Evolutionary conservation across 2,329 filamentous ascomycete species (phyloP).

Genomic region (Tympanopsis confertula): DNA sequence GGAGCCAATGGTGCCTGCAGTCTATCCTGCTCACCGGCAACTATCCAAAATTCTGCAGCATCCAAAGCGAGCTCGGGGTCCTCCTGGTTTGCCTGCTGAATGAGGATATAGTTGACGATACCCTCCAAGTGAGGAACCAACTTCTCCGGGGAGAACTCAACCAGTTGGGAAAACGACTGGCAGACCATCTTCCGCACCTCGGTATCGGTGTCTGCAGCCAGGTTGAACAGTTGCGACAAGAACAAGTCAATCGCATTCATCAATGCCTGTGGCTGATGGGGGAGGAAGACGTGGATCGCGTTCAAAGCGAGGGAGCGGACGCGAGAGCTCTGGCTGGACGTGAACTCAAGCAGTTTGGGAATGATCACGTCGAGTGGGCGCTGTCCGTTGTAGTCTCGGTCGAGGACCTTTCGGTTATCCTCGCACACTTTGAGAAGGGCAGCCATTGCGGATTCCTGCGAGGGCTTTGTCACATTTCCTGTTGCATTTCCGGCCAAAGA

Average conservation of each 20-base stretch:
- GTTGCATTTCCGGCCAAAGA: slow-evolving; percentile 63
- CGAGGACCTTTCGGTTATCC: slow-evolving; percentile 78
- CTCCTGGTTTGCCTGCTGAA: slow-evolving; percentile 68
- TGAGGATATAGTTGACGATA: slow-evolving; percentile 84
- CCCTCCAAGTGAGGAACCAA: slow-evolving; percentile 78
- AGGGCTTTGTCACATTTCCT: slow-evolving; percentile 55
- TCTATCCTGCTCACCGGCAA: slow-evolving; percentile 75
- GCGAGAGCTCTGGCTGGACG: slow-evolving; percentile 62
- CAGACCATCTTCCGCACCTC: slow-evolving; percentile 90
- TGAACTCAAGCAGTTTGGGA: slow-evolving; percentile 81
- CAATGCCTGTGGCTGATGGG: slow-evolving; percentile 72
- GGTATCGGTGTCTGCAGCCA: slow-evolving; percentile 64
- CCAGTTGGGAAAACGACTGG: slow-evolving; percentile 80
- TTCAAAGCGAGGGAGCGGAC: slow-evolving; percentile 71
- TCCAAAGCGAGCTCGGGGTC: slow-evolving; percentile 87
- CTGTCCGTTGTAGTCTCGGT: slow-evolving; percentile 79
- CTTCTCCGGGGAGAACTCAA: slow-evolving; percentile 82
- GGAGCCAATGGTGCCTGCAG: slow-evolving; percentile 68
- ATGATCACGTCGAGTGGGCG: slow-evolving; percentile 79
- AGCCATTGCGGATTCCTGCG: slow-evolving; percentile 87
- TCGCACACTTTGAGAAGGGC: slow-evolving; percentile 93
- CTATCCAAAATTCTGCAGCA: slow-evolving; percentile 94
- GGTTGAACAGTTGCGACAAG: slow-evolving; percentile 69
- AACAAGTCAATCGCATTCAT: slow-evolving; percentile 70
- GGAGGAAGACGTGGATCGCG: slow-evolving; percentile 84